phyloP scores from a whole-genome alignment of 1,284 basidiomycete genomes.

The Ustanciosporium gigantosporum region DNA sequence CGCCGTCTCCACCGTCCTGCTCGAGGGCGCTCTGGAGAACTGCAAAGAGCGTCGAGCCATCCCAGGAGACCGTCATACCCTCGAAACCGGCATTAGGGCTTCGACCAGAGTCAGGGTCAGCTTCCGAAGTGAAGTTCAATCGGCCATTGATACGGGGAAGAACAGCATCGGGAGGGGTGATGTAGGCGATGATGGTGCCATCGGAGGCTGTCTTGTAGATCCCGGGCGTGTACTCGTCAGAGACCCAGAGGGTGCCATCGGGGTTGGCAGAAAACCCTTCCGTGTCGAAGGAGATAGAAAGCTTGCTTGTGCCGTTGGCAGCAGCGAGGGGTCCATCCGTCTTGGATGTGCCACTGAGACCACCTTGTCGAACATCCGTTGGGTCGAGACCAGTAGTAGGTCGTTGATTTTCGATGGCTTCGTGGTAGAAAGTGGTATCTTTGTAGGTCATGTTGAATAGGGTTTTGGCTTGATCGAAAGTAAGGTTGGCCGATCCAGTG shows the following conservation, averaged over 20 bases:
- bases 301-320: conserved; percentile 62
- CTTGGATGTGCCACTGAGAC: conserved; percentile 16
- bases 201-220: conserved; percentile 67
- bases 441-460: conserved; percentile 67
- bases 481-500: conserved; percentile 65
- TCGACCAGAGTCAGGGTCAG: conserved; percentile 63
- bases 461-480: conserved; percentile 67
- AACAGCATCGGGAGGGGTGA: conserved; percentile 69
- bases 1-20: conserved; percentile 66
- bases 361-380: conserved; percentile 63
- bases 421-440: conserved; percentile 68
- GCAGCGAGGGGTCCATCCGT: conserved; percentile 47
- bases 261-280: conserved; percentile 69
- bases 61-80: conserved; percentile 67
- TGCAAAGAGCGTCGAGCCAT: conserved; percentile 67
- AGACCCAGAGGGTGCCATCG: conserved; percentile 65
- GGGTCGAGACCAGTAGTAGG: conserved; percentile 72
- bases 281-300: conserved; percentile 66
- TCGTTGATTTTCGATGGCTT: conserved; percentile 55
- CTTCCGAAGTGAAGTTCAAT: conserved; percentile 68
- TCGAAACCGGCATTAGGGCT: conserved; percentile 69
- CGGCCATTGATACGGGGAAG: conserved; percentile 64
- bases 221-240: conserved; percentile 74
- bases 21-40: conserved; percentile 71
- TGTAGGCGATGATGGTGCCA: conserved; percentile 67